A percentile compares a stretch with the other conserved stretches of the same genome.
Conservation (phyloP, 2,329 filamentous ascomycete genomes). For the Myriosclerotinia duriaeana region DNA sequence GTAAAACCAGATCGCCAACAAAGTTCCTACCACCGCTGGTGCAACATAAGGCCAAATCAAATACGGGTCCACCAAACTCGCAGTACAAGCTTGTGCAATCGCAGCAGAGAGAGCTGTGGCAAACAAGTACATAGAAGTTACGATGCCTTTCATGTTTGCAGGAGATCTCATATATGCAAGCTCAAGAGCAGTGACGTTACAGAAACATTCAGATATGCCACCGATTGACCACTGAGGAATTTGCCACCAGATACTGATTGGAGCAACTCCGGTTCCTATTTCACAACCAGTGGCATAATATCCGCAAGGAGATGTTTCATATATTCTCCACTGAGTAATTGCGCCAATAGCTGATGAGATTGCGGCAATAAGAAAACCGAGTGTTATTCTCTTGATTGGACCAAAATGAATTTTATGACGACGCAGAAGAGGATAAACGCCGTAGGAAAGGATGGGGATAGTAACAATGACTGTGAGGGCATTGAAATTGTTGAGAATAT, state of each 20-base stretch:
- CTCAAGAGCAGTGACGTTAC: conserved; percentile 63
- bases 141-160: conserved; percentile 74
- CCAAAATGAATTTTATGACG: conserved; percentile 63
- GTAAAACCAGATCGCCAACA: conserved; percentile 66
- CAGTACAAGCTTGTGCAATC: conserved; percentile 27
- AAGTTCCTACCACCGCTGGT: conserved; percentile 60
- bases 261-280: conserved; percentile 30
- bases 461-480: conserved; percentile 73
- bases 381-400: conserved; percentile 71
- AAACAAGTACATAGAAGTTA: conserved; percentile 67
- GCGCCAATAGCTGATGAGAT: conserved; percentile 58
- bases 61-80: conserved; percentile 54
- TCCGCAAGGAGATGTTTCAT: conserved; percentile 61
- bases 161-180: conserved; percentile 77
- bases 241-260: conserved; percentile 38
- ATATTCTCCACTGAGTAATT: conserved; percentile 61
- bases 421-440: conserved; percentile 68
- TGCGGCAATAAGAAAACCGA: conserved; percentile 65
- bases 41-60: conserved; percentile 69
- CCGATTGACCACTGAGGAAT: conserved; percentile 47
- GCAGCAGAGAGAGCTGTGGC: conserved; percentile 57
- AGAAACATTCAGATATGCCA: conserved; percentile 57
- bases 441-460: conserved; percentile 66
- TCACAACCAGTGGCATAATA: conserved; percentile 38
- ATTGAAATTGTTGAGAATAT: conserved; percentile 74